Evolutionary conservation across 192 early-diverging fungal species (phyloP), one percentile per base, ranked within the genome.

Genomic region (Gonapodya prolifera): DNA sequence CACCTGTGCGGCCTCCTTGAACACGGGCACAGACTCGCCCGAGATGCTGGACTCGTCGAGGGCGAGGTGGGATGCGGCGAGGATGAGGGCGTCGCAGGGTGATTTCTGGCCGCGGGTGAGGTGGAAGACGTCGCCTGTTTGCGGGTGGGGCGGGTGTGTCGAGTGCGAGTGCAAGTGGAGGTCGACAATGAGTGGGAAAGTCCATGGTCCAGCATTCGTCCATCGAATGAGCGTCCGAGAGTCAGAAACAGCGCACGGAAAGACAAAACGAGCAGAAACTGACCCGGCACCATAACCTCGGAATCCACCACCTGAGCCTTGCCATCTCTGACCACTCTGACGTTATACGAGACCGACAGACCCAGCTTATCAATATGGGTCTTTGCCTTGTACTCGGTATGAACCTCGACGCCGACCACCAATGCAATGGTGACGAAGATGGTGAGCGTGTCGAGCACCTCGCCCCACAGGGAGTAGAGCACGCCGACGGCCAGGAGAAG

Each of bases 11-110:
- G 71, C 71, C 16, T 2, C 18, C 71, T 73, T 73, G 13, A 29
- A 18, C 18, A 32, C 71, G 8, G 71, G 71, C 71, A 73, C 71
- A 32, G 28, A 2, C 71, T 73, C 71, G 71, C 71, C 71, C 71
- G 71, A 30, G 18, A 73, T 16, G 18, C 2, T 32, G 71, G 18
- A 30, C 32, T 73, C 71, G 71, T 73, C 71, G 31, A 73, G 2
- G 32, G 18, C 31, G 71, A 73, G 32, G 8, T 32, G 2, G 31
- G 29, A 8, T 13, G 71, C 71, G 8, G 8, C 71, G 18, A 73
- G 18, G 28, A 73, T 32, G 28, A 73, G 18, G 18, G 28, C 71
- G 31, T 73, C 71, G 31, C 71, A 73, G 31, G 71, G 71, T 2
- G 29, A 2, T 18, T 32, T 18, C 31, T 73, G 71, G 71, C 71